Evolutionary conservation across 257 asterid species (phyloP).

Genomic region (Fraxinus americana): DNA sequence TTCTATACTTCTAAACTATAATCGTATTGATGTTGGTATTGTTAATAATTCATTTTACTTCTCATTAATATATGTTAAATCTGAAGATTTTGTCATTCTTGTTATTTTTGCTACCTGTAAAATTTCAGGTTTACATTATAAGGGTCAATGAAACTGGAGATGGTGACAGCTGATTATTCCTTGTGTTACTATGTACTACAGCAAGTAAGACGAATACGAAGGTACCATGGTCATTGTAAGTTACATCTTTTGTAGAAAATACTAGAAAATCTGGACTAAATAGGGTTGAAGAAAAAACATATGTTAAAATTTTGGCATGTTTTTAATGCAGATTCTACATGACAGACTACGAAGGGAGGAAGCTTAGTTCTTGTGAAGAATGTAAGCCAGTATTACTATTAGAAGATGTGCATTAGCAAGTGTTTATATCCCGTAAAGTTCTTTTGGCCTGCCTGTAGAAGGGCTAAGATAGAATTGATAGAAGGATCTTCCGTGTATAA

Average conservation of each 20-base stretch:
- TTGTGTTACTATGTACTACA: background rate
- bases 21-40: background rate
- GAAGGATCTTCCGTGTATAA: background rate
- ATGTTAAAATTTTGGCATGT: background rate
- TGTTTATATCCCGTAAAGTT: background rate
- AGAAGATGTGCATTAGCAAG: background rate
- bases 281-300: background rate
- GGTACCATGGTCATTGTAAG: background rate
- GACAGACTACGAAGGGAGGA: background rate
- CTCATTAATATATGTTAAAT: background rate
- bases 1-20: background rate
- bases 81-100: background rate
- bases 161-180: background rate
- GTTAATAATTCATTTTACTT: background rate
- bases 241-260: background rate
- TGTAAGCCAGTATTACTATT: too few relatives aligned
- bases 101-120: background rate
- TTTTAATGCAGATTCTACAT: background rate
- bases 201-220: background rate
- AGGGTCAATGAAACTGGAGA: background rate
- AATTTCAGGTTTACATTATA: constrained; percentile 4
- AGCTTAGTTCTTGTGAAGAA: background rate
- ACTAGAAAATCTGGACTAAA: background rate
- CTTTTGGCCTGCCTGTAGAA: background rate
- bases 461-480: background rate